Conservation (phyloP, 306 rosid species). For the Quercus ilex region DNA sequence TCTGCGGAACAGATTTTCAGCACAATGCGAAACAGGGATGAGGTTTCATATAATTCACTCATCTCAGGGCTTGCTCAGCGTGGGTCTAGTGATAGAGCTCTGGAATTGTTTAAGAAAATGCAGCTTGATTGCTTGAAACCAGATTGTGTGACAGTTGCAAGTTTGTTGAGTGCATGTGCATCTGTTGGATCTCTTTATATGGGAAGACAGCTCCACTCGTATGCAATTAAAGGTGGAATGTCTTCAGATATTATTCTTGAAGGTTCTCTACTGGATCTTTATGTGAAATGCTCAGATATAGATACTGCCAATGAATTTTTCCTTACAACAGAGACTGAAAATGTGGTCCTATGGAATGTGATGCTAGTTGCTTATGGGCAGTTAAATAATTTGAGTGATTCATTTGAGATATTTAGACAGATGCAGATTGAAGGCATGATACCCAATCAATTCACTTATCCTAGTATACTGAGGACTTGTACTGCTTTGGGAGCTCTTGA, state of each 20-base stretch:
- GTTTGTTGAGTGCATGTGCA: constrained; percentile 79
- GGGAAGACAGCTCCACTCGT: constrained; percentile 78
- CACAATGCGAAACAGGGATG: constrained; percentile 57
- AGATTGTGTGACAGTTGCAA: constrained; percentile 75
- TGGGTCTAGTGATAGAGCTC: constrained; percentile 57
- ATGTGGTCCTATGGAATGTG: constrained; percentile 80
- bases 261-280: constrained; percentile 88
- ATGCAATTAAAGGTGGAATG: constrained; percentile 74
- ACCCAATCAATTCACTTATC: constrained; percentile 87
- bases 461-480: constrained; percentile 82
- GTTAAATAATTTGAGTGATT: constrained; percentile 53
- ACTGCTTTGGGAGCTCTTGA: constrained; percentile 62
- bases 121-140: constrained; percentile 60
- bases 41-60: constrained; percentile 80
- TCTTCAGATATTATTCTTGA: constrained; percentile 73
- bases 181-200: constrained; percentile 48
- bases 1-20: constrained; percentile 61
- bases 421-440: constrained; percentile 73
- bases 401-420: constrained; percentile 60
- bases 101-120: constrained; percentile 66
- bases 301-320: constrained; percentile 66
- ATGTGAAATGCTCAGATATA: constrained; percentile 76
- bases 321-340: constrained; percentile 63
- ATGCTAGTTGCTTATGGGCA: constrained; percentile 89
- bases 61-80: constrained; percentile 81